Percentiles rank a stretch among this genome's conserved stretches.
phyloP scores from a whole-genome alignment of 345 rosid genomes.

The Cardamine occulta region DNA sequence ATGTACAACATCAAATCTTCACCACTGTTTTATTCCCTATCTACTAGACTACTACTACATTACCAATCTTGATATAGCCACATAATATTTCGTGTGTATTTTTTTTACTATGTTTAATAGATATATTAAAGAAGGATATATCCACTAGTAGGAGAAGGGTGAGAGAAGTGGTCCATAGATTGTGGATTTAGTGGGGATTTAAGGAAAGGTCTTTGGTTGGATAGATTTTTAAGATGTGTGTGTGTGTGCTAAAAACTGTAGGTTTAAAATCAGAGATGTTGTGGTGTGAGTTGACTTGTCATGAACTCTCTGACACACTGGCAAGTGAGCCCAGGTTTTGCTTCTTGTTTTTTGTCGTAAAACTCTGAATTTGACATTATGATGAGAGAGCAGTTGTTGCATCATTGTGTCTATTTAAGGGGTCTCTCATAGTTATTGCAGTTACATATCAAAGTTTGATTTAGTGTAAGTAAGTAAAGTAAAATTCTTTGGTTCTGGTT shows the following conservation, averaged over 20 bases:
- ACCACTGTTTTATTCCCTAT: slow-evolving; percentile 1
- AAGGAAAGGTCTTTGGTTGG: slow-evolving; percentile 44
- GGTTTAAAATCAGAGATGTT: slow-evolving; percentile 39
- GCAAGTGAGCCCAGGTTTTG: slow-evolving; percentile 44
- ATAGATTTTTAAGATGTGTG: slow-evolving; percentile 35
- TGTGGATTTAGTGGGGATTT: slow-evolving; percentile 44
- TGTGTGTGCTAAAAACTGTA: slow-evolving; percentile 25
- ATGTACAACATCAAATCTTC: slow-evolving; percentile 25
- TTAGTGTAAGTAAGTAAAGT: not conserved
- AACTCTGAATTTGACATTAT: slow-evolving; percentile 31
- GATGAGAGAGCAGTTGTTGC: slow-evolving; percentile 35
- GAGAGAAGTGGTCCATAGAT: slow-evolving; percentile 37
- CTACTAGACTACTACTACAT: slow-evolving; percentile 25
- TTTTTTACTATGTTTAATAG: not conserved
- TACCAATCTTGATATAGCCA: slow-evolving; percentile 35
- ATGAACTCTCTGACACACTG: slow-evolving; percentile 46
- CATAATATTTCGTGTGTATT: slow-evolving; percentile 28
- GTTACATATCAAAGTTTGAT: slow-evolving; percentile 9
- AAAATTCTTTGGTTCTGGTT: not conserved
- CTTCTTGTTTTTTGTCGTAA: slow-evolving; percentile 40
- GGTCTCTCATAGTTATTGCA: slow-evolving; percentile 35
- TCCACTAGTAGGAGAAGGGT: slow-evolving; percentile 23
- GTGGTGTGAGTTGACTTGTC: slow-evolving; percentile 44
- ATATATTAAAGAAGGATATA: slow-evolving; percentile 12
- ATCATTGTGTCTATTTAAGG: slow-evolving; percentile 36